Evolutionary conservation across 148 eudicot species (phyloP).

Genomic region (Camellia japonica): DNA sequence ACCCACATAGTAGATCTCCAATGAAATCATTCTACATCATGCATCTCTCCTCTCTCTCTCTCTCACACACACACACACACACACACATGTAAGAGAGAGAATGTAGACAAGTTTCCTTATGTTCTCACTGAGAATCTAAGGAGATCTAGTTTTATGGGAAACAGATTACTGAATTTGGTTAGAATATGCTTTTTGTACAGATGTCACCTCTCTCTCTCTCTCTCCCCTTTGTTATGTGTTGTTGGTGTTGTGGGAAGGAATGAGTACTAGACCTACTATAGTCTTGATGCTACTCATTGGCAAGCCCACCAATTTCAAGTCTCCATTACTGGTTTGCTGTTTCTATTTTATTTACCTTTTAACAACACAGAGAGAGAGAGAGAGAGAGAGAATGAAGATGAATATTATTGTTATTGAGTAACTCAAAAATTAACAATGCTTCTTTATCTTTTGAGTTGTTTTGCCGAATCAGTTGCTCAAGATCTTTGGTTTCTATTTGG

Average conservation of each 20-base stretch:
- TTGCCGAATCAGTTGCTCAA: too few species aligned
- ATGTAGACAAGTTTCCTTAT: background rate
- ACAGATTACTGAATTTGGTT: background rate
- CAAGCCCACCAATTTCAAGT: background rate
- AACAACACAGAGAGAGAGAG: too few species aligned
- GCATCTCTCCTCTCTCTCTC: background rate
- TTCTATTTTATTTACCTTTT: too few species aligned
- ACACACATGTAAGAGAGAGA: background rate
- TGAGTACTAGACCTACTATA: background rate
- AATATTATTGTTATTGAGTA: too few species aligned
- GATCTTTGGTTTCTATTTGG: too few species aligned
- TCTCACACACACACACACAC: background rate
- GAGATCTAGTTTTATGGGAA: constrained; percentile 10
- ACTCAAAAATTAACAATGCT: too few species aligned
- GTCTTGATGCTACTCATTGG: background rate
- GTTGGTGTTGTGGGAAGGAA: background rate
- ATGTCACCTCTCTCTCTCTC: background rate
- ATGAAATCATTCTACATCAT: background rate
- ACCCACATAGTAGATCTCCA: too few species aligned
- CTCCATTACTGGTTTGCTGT: background rate
- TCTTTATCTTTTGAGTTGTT: too few species aligned
- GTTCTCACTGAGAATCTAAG: constrained; percentile 8
- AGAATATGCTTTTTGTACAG: background rate
- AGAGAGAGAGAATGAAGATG: too few species aligned
- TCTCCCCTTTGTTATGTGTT: too few species aligned